Evolutionary conservation across 495 filamentous ascomycete genomes (phyloP), one percentile per base, ranked within the genome.

Genomic region (Penicillium subrubescens): DNA sequence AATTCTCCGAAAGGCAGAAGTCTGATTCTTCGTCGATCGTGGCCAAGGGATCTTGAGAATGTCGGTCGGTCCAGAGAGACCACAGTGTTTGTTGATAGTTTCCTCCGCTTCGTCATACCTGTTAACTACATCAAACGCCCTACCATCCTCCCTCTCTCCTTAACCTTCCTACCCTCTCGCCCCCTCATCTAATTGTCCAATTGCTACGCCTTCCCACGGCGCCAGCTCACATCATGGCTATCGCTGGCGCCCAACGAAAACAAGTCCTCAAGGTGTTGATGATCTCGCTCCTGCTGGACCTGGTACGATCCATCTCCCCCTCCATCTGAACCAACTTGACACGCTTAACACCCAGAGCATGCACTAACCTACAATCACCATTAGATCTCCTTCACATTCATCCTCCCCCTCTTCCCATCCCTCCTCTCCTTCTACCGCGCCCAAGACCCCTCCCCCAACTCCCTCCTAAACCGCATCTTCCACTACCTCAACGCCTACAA

Each of bases 391-490:
- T 93, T 93, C 75, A 98, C 96, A n/a, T 95, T 98, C 77, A 97
- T 98, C 78, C 90, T 99, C 6, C 95, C 95, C 1, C 88, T 99
- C 48, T 99, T 97, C 74, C 95, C 95, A 5, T 92, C 91, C 21
- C 88, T 99, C 19, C 88, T 99, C 74, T 87, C 93, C 71, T 98
- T 97, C 84, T 99, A 99, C 82, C 90, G 92, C 74, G 86, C 88
- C 64, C 71, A 82, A 59, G 81, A 86, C 60, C 84, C 84, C 57
- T 80, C 83, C 5, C 73, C 77, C 41, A 78, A 79, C 50, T 85
- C 92, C 1, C 74, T 96, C 44, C 87, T 99, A 34, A 88, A 90
- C 61, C 86, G 83, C 58, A 87, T 97, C 61, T 87, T 98, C 65
- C 79, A 82, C 64, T 93, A 89, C 71, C 86, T 99, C 34, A 97